A percentile compares a stretch with the other conserved stretches of the same genome.
phyloP scores from a whole-genome alignment of 2,329 filamentous ascomycete genomes.

The Phaeoacremonium minimum region DNA sequence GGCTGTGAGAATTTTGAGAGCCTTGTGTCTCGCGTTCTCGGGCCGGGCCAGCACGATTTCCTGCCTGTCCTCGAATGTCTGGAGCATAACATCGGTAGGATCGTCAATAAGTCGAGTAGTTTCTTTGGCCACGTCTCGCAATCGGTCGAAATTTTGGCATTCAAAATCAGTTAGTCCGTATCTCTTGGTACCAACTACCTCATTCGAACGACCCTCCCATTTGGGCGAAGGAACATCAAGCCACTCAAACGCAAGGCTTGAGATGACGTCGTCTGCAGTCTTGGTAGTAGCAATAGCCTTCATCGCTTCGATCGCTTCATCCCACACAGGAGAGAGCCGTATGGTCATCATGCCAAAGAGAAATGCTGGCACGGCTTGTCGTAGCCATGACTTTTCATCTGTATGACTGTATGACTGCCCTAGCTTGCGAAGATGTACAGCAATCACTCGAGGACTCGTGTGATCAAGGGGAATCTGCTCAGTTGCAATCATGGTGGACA shows the following conservation, averaged over 20 bases:
- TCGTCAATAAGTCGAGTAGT: slow-evolving; percentile 49
- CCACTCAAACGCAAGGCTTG: slow-evolving; percentile 74
- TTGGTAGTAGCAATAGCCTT: slow-evolving; percentile 69
- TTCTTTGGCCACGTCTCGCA: slow-evolving; percentile 48
- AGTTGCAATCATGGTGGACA: slow-evolving; percentile 68
- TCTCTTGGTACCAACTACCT: slow-evolving; percentile 24
- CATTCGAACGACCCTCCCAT: slow-evolving; percentile 39
- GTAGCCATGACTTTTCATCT: slow-evolving; percentile 59
- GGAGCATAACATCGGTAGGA: slow-evolving; percentile 54
- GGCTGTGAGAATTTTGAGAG: slow-evolving; percentile 71
- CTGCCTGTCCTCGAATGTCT: slow-evolving; percentile 63
- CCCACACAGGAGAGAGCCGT: slow-evolving; percentile 81
- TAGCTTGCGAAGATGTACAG: slow-evolving; percentile 82
- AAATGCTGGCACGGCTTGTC: slow-evolving; percentile 71
- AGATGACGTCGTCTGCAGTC: slow-evolving; percentile 67
- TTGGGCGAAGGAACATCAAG: slow-evolving; percentile 54
- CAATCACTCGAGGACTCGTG: slow-evolving; percentile 70
- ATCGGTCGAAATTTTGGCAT: slow-evolving; percentile 67
- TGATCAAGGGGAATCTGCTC: slow-evolving; percentile 77
- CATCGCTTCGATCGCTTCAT: slow-evolving; percentile 72
- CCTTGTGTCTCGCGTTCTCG: slow-evolving; percentile 65
- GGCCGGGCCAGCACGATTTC: slow-evolving; percentile 43
- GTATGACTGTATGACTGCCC: slow-evolving; percentile 58
- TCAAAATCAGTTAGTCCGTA: slow-evolving; percentile 69
- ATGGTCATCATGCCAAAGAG: slow-evolving; percentile 88